A percentile compares a stretch with the other conserved stretches of the same genome.
Evolutionary conservation across 83 land plant species (phyloP).

Genomic region (Diphasiastrum complanatum): DNA sequence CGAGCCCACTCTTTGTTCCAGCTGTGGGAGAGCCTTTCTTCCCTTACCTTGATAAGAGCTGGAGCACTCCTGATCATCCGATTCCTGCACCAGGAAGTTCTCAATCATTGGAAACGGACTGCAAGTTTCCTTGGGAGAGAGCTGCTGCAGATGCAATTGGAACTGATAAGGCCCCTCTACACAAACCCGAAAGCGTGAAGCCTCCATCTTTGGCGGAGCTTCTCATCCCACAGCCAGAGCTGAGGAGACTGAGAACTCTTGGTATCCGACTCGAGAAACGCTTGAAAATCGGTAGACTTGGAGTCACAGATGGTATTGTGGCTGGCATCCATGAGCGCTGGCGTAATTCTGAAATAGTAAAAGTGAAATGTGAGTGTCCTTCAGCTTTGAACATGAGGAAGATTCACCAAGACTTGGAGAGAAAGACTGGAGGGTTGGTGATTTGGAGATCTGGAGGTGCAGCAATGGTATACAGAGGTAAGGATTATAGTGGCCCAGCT

Average conservation of each 20-base stretch:
- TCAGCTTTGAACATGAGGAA: conserved; percentile 63
- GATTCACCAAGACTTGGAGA: conserved; percentile 69
- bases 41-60: too few species aligned
- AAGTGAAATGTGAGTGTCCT: conserved; percentile 58
- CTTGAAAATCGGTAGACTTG: conserved; percentile 55
- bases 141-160: too few species aligned
- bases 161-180: too few species aligned
- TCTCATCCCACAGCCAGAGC: conserved; percentile 63
- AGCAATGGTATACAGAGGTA: conserved; percentile 61
- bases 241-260: conserved; percentile 51
- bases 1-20: too few species aligned
- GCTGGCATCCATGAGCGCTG: conserved; percentile 62
- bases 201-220: conserved; percentile 69
- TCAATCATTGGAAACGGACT: too few species aligned
- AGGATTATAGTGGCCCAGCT: conserved; percentile 46
- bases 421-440: conserved; percentile 64
- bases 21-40: too few species aligned
- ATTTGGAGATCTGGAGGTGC: conserved; percentile 70
- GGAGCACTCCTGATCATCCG: too few species aligned
- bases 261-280: conserved; percentile 52
- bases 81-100: too few species aligned
- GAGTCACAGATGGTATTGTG: conserved; percentile 46
- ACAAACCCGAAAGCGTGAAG: conserved; percentile 27
- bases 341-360: conserved; percentile 58
- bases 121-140: too few species aligned